These are phyloP conservation scores for Penicillium samsonianum DNA, from an alignment of 495 filamentous ascomycete genomes.

Conservation along the genomic window DNA sequence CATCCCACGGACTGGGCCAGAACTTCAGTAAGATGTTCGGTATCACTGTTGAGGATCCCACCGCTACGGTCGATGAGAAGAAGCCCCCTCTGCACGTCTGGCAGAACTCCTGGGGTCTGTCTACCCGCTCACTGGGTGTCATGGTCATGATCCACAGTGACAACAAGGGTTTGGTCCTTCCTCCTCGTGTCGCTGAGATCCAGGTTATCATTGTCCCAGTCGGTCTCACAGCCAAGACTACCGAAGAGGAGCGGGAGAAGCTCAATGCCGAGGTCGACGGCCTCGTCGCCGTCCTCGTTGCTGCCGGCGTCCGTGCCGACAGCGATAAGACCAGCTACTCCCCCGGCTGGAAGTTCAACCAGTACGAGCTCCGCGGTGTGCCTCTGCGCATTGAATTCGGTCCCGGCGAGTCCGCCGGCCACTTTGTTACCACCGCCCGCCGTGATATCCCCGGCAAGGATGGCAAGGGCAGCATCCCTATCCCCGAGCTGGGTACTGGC, in stretches of 20 bases:
- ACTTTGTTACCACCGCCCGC: conserved; percentile 79
- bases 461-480: conserved; percentile 71
- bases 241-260: conserved; percentile 69
- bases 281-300: conserved; percentile 63
- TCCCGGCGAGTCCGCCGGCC: conserved; percentile 83
- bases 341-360: conserved; percentile 96
- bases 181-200: conserved; percentile 81
- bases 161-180: conserved; percentile 89
- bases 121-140: conserved; percentile 91
- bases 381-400: conserved; percentile 93
- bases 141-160: conserved; percentile 98
- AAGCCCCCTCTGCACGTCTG: conserved; percentile 75
- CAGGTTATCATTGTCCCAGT: conserved; percentile 92
- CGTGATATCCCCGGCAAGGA: conserved; percentile 72
- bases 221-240: conserved; percentile 83
- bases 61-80: conserved; percentile 70
- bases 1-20: conserved; percentile 90
- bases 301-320: conserved; percentile 66
- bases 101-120: conserved; percentile 99
- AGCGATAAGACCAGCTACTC: conserved; percentile 83
- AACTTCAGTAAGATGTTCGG: conserved; percentile 99
- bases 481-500: conserved; percentile 66
- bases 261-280: conserved; percentile 71
- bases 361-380: conserved; percentile 94
- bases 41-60: conserved; percentile 92